Evolutionary conservation across 2,329 filamentous ascomycete species (phyloP).

Genomic region (Trichoderma sp.): DNA sequence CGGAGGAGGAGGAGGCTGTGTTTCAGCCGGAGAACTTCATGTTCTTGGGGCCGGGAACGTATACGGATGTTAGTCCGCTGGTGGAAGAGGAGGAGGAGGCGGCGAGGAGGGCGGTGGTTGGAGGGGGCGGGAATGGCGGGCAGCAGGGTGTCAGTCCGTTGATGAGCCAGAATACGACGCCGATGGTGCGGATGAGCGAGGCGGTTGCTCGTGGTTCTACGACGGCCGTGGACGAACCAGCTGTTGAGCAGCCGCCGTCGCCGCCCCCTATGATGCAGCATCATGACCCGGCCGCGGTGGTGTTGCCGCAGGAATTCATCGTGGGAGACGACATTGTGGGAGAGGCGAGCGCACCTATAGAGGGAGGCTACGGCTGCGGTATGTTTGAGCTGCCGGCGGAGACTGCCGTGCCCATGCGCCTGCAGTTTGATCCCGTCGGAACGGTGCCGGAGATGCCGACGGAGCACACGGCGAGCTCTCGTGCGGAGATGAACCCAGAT

Average conservation of each 20-base stretch:
- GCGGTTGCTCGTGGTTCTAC: conserved; percentile 16
- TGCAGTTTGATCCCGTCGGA: conserved; percentile 47
- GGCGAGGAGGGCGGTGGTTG: conserved; percentile 36
- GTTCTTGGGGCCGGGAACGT: conserved; percentile 53
- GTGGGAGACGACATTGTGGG: conserved; percentile 15
- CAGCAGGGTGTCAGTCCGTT: conserved; percentile 38
- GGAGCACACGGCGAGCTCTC: conserved; percentile 45
- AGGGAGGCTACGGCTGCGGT: conserved; percentile 9
- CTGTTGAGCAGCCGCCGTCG: conserved; percentile 14
- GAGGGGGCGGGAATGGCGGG: not conserved
- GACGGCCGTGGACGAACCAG: not conserved
- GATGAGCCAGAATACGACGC: conserved; percentile 38
- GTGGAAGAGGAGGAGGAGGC: conserved; percentile 44
- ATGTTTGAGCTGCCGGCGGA: conserved; percentile 40
- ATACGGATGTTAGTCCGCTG: conserved; percentile 50
- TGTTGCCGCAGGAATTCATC: conserved; percentile 28
- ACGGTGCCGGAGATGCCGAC: conserved; percentile 53
- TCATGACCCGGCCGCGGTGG: not conserved
- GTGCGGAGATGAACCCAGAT: conserved; percentile 48
- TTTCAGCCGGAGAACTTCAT: conserved; percentile 58
- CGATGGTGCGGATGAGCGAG: conserved; percentile 33
- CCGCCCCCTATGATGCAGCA: conserved; percentile 2
- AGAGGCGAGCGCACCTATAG: conserved; percentile 18
- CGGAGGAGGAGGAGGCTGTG: conserved; percentile 40
- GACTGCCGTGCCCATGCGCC: conserved; percentile 31